Conservation (phyloP, 148 eudicot genomes). For the Cornus controversa region DNA sequence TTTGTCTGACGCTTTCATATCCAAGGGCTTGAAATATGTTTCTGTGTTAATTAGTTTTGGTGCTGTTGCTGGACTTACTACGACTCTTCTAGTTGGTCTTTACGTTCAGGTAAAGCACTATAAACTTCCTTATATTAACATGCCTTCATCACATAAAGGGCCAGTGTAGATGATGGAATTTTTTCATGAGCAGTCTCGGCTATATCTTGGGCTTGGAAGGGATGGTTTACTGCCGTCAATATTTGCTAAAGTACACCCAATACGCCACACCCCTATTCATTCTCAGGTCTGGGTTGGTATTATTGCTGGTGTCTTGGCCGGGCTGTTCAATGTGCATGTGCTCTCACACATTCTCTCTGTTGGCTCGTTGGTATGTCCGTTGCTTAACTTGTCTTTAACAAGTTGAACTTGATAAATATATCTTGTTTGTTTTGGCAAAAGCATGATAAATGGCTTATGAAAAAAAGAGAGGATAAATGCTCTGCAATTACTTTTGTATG, state of each 20-base stretch:
- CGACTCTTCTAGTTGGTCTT: slow-evolving; percentile 93
- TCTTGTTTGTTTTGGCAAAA: neutral
- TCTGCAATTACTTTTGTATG: slow-evolving; percentile 5
- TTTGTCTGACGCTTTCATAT: slow-evolving; percentile 73
- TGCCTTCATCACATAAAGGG: neutral
- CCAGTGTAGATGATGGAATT: slow-evolving; percentile 4
- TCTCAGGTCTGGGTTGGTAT: slow-evolving; percentile 96
- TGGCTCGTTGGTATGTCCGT: slow-evolving; percentile 81
- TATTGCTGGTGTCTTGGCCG: slow-evolving; percentile 81
- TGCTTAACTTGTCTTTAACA: slow-evolving; percentile 5
- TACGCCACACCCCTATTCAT: slow-evolving; percentile 79
- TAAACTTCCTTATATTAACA: slow-evolving; percentile 3
- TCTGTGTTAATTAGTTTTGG: slow-evolving; percentile 86
- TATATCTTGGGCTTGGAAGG: slow-evolving; percentile 97
- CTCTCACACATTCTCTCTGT: slow-evolving; percentile 94
- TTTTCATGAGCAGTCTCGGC: slow-evolving; percentile 65
- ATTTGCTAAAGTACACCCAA: slow-evolving; percentile 81
- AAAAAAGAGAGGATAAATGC: neutral
- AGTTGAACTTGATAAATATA: slow-evolving; percentile 9
- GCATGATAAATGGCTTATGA: neutral
- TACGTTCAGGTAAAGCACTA: slow-evolving; percentile 82
- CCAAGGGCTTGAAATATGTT: slow-evolving; percentile 83
- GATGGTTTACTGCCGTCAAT: slow-evolving; percentile 82
- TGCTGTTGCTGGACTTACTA: slow-evolving; percentile 98
- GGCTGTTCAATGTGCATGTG: slow-evolving; percentile 72